Conservation (phyloP, 139 green algal genomes). For the Nannochloris sp. region DNA sequence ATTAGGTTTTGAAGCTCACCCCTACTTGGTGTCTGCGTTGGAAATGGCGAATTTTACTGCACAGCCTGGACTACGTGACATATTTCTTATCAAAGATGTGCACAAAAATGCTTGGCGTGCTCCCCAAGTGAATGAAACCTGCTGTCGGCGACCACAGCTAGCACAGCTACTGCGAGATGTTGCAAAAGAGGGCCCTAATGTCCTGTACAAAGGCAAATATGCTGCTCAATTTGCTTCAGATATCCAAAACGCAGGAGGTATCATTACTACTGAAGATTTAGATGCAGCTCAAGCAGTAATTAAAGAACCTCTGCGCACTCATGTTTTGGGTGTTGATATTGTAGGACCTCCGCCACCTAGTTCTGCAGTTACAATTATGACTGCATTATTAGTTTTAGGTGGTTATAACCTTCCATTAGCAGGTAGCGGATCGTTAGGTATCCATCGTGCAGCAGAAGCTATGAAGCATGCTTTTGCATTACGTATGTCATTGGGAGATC, state of each 20-base stretch:
- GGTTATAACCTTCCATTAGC: conserved; percentile 37
- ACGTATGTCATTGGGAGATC: conserved; percentile 71
- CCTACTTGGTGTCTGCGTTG: conserved; percentile 43
- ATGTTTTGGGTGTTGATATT: conserved; percentile 39
- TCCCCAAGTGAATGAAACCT: conserved; percentile 66
- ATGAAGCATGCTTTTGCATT: conserved; percentile 85
- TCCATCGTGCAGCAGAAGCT: conserved; percentile 55
- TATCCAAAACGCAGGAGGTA: conserved; percentile 57
- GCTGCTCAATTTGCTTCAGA: conserved; percentile 44
- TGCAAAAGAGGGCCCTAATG: conserved; percentile 30
- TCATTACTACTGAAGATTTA: conserved; percentile 66
- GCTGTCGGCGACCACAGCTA: conserved; percentile 49
- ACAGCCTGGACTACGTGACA: conserved; percentile 5
- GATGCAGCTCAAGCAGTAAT: conserved; percentile 14
- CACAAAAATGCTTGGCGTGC: conserved; percentile 32
- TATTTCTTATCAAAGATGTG: conserved; percentile 35
- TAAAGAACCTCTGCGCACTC: conserved; percentile 21
- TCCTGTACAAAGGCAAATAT: conserved; percentile 36
- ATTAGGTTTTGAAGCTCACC: conserved; percentile 62
- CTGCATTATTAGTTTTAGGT: conserved; percentile 46
- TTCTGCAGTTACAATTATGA: conserved; percentile 33
- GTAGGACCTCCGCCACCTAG: conserved; percentile 52
- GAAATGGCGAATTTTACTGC: conserved; percentile 3
- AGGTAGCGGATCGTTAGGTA: conserved; percentile 14
- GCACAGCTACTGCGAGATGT: conserved; percentile 38